Evolutionary conservation across 2,329 filamentous ascomycete species (phyloP), one percentile per base, ranked within the genome.

Genomic region (Knufia petricola): DNA sequence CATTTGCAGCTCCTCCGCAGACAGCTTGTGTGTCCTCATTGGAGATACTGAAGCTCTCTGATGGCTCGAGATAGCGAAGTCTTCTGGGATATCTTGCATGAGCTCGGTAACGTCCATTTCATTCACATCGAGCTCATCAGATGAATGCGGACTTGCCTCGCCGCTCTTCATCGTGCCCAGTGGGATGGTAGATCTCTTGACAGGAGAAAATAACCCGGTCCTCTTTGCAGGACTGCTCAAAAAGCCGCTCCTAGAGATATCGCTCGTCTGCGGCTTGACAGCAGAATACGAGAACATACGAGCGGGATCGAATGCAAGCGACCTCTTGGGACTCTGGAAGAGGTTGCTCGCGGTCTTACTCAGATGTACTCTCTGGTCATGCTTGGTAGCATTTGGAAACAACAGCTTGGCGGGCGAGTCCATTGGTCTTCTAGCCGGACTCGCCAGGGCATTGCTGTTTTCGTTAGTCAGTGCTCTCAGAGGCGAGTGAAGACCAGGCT

Each of bases 321-420:
- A 40, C 43, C 70, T 71, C 52, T 63, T 69, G 4, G 71, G 67
- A 13, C 70, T 71, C 28, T 62, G 58, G 50, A 69, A 70, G 7
- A 73, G 59, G 0, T 68, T 64, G 10, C 67, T 67, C 31, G 63
- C 55, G 20, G 23, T 20, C 3, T 37, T 15, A 9, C 23, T 17
- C 15, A 36, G 19, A 37, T 24, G 21, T 32, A 57, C 57, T 17
- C 8, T 26, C 13, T 39, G 48, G 15, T 46, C 37, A 17, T 32
- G n/a, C 37, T 30, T 48, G 13, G 23, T 42, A 10, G 34, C 46
- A 12, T 26, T 28, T 21, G 43, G 20, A n/a, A 46, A 46, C 4
- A 46, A 26, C 9, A 20, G 28, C 23, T 47, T 47, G 3, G 34
- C 7, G 3, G 44, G 44, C 10, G 44, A 47, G 10, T 19, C 34